Evolutionary conservation across 2,329 filamentous ascomycete species (phyloP).

Genomic region (Leptographium wingfieldii): DNA sequence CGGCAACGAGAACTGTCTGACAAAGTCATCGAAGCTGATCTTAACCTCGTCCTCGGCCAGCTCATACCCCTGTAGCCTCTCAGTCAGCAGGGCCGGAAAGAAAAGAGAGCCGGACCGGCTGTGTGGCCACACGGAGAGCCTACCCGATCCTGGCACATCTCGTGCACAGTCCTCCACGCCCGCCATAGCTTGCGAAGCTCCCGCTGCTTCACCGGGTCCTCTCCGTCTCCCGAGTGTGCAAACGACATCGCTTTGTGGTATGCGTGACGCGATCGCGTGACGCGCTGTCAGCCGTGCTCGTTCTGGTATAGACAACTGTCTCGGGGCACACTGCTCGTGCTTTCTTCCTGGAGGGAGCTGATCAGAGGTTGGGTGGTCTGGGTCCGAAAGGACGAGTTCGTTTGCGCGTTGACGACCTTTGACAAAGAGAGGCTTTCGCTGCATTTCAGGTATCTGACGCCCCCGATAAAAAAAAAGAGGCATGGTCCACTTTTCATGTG

Average conservation of each 20-base stretch:
- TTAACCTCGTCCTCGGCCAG: slow-evolving; percentile 80
- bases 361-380: background rate
- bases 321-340: background rate
- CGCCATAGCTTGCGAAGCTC: slow-evolving; percentile 69
- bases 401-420: background rate
- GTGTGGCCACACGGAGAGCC: slow-evolving; percentile 17
- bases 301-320: too few relatives aligned
- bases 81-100: background rate
- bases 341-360: background rate
- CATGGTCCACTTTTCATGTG: background rate
- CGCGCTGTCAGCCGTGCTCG: background rate
- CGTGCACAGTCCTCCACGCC: slow-evolving; percentile 82
- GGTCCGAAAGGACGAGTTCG: background rate
- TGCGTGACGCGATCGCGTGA: background rate
- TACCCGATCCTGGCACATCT: slow-evolving; percentile 90
- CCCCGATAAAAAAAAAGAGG: background rate
- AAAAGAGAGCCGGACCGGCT: background rate
- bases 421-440: background rate
- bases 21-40: slow-evolving; percentile 76
- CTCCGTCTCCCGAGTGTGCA: background rate
- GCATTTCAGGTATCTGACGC: background rate
- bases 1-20: slow-evolving; percentile 53
- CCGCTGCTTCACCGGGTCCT: slow-evolving; percentile 31
- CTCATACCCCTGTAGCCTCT: slow-evolving; percentile 67
- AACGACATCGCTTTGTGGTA: background rate